Percentiles rank a stretch among this genome's conserved stretches.
Evolutionary conservation across 148 eudicot genomes (phyloP).

Genomic region (Linanthus parryae): DNA sequence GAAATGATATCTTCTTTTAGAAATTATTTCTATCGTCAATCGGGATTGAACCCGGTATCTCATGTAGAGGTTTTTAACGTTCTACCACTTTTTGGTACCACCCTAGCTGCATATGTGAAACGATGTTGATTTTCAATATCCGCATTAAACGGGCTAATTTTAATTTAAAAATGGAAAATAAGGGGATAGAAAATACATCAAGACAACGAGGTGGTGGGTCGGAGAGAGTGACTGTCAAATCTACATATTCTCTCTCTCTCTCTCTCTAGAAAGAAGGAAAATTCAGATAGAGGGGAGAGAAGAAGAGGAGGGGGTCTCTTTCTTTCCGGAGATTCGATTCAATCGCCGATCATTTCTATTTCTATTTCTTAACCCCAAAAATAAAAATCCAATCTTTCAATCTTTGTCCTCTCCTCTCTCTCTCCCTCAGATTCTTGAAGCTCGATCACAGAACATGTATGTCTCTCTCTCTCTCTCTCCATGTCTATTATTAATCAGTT

Average conservation of each 20-base stretch:
- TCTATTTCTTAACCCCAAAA: constrained; percentile 15
- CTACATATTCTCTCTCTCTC: constrained; percentile 45
- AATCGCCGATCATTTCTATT: constrained; percentile 42
- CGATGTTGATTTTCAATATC: no score
- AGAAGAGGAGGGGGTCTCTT: no score
- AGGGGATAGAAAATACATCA: background rate
- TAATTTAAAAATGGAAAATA: background rate
- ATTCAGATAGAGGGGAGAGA: no score
- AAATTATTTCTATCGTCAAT: no score
- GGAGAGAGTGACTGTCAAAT: constrained; percentile 65
- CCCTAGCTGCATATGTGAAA: no score
- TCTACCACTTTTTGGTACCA: no score
- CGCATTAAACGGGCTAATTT: background rate
- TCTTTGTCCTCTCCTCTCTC: constrained; percentile 17
- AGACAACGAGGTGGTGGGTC: constrained; percentile 26
- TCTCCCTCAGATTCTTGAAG: constrained; percentile 50
- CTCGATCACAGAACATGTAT: constrained; percentile 12
- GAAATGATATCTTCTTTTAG: no score
- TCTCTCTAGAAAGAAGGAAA: constrained; percentile 12
- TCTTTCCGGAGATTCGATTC: constrained; percentile 37
- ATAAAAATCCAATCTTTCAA: constrained; percentile 17
- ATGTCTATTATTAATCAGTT: no score
- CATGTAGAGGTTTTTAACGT: no score
- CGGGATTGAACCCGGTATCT: no score
- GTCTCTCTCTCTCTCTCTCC: background rate